A percentile compares a stretch with the other conserved stretches of the same genome.
Evolutionary conservation across 768 basidiomycete species (phyloP).

Genomic region (Punctularia strigosozonata): DNA sequence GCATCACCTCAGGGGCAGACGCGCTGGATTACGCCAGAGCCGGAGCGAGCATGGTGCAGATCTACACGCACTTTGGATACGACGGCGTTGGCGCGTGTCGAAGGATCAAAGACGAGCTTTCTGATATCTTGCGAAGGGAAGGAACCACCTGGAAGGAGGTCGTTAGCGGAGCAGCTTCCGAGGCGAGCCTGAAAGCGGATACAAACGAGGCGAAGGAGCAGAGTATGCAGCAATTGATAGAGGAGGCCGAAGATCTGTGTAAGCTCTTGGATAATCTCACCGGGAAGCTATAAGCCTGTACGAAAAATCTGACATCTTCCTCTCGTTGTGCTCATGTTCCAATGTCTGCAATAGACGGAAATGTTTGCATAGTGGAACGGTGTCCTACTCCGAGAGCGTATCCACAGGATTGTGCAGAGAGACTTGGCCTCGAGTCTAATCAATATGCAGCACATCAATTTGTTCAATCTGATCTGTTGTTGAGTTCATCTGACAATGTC

Average conservation of each 20-base stretch:
- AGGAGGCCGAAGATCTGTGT: not conserved
- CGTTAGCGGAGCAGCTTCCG: slow-evolving; percentile 42
- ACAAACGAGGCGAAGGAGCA: not conserved
- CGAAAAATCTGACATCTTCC: too few relatives aligned
- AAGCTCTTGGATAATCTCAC: not conserved
- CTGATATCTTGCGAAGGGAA: slow-evolving; percentile 44
- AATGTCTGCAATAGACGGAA: too few relatives aligned
- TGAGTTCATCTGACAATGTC: too few relatives aligned
- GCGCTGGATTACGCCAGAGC: slow-evolving; percentile 84
- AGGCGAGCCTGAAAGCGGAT: too few relatives aligned
- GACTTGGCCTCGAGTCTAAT: too few relatives aligned
- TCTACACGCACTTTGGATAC: slow-evolving; percentile 89
- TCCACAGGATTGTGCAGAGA: too few relatives aligned
- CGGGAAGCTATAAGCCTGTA: too few relatives aligned
- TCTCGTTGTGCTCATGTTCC: too few relatives aligned
- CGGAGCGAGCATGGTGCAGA: slow-evolving; percentile 80
- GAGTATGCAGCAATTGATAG: not conserved
- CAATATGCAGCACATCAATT: too few relatives aligned
- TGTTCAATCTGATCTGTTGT: too few relatives aligned
- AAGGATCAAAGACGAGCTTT: slow-evolving; percentile 85
- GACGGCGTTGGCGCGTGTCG: slow-evolving; percentile 79
- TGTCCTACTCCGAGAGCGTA: too few relatives aligned
- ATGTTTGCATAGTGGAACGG: too few relatives aligned
- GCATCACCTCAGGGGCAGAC: slow-evolving; percentile 75
- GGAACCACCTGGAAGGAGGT: slow-evolving; percentile 69